A percentile compares a stretch with the other conserved stretches of the same genome.
These are phyloP conservation scores for Clonostachys rhizophaga DNA, from an alignment of 2,329 filamentous ascomycete species.

Conservation along the genomic window DNA sequence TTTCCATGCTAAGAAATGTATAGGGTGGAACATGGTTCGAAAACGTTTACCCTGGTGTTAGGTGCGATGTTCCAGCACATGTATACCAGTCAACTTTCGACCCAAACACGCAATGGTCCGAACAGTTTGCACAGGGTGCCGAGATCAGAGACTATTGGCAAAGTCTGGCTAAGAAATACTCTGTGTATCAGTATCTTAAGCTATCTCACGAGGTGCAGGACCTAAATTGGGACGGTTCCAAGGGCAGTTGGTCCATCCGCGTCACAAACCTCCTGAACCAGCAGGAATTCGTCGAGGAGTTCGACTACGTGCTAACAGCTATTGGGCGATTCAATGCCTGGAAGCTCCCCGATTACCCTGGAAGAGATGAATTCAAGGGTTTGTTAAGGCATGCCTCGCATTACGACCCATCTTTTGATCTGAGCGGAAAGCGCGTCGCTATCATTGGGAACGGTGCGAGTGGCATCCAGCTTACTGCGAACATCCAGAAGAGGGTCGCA, in stretches of 20 bases:
- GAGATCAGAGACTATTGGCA: constrained; percentile 27
- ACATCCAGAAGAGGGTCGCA: constrained; percentile 40
- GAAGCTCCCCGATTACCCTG: constrained; percentile 16
- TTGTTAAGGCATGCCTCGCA: constrained; percentile 55
- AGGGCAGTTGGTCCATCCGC: neutral
- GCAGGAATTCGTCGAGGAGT: neutral
- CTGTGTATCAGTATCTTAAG: neutral
- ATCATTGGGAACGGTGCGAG: constrained; percentile 60
- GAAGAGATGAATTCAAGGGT: constrained; percentile 29
- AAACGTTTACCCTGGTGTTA: constrained; percentile 58
- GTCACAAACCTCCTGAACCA: neutral
- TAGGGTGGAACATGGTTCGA: constrained; percentile 50
- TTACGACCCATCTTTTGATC: constrained; percentile 50
- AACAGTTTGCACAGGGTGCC: constrained; percentile 60
- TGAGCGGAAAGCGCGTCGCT: constrained; percentile 43
- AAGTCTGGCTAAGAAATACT: neutral
- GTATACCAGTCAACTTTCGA: constrained; percentile 67
- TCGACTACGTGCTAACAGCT: neutral
- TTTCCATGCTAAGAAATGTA: no score
- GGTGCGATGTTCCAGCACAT: constrained; percentile 64
- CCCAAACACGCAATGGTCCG: constrained; percentile 64
- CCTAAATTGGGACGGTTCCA: neutral
- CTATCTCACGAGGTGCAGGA: neutral
- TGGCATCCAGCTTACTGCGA: constrained; percentile 52
- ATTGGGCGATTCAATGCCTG: constrained; percentile 31